These are phyloP conservation scores for Lichtheimia hyalospora DNA, from an alignment of 371 early-diverging fungal genomes.

Conservation along the genomic window DNA sequence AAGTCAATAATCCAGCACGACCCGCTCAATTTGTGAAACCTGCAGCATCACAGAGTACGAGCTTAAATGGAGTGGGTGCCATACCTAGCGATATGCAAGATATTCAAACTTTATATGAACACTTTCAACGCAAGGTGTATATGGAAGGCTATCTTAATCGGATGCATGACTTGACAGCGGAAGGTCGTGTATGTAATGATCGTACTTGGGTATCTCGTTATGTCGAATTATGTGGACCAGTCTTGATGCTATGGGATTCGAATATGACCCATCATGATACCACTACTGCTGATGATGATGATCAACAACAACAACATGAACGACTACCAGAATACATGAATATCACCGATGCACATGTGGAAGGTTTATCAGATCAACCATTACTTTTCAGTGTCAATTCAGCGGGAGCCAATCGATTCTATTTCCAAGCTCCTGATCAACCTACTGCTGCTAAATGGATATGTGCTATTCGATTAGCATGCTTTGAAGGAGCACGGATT, in stretches of 20 bases:
- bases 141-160: slow-evolving; percentile 67
- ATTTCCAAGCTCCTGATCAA: slow-evolving; percentile 10
- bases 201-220: slow-evolving; percentile 66
- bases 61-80: background rate
- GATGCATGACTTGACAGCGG: slow-evolving; percentile 55
- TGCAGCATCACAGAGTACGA: slow-evolving; percentile 7
- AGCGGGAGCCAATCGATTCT: slow-evolving; percentile 65
- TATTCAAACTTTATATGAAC: slow-evolving; percentile 42
- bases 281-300: background rate
- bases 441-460: slow-evolving; percentile 61
- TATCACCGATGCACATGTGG: slow-evolving; percentile 62
- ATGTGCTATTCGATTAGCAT: slow-evolving; percentile 72
- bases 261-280: slow-evolving; percentile 13
- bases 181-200: slow-evolving; percentile 46
- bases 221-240: slow-evolving; percentile 67
- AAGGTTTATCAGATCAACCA: slow-evolving; percentile 35
- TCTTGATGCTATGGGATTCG: slow-evolving; percentile 62
- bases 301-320: background rate
- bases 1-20: slow-evolving; percentile 10
- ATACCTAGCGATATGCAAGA: slow-evolving; percentile 13
- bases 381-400: slow-evolving; percentile 54
- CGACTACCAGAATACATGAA: slow-evolving; percentile 67
- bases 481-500: slow-evolving; percentile 72
- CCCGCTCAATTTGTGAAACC: slow-evolving; percentile 24
- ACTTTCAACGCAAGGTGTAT: slow-evolving; percentile 66